Conservation (phyloP, 1,284 basidiomycete species). For the Meira miltonrushii region DNA sequence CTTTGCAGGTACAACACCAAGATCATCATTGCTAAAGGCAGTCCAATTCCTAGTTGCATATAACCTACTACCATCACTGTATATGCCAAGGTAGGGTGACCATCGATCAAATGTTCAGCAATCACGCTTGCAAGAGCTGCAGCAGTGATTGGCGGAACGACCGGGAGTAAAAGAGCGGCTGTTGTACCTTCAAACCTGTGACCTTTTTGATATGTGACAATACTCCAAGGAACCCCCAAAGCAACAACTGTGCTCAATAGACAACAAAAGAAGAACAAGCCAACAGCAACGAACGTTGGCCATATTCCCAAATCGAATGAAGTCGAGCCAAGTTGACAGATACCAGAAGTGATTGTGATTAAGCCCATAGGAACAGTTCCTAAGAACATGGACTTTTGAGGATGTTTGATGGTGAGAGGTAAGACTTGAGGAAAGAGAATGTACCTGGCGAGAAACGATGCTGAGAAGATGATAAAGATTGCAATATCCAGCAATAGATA, state of each 20-base stretch:
- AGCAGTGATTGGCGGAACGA: slow-evolving; percentile 41
- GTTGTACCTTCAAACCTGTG: slow-evolving; percentile 40
- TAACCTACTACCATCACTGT: slow-evolving; percentile 35
- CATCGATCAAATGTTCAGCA: slow-evolving; percentile 22
- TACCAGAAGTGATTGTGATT: slow-evolving; percentile 34
- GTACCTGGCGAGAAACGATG: slow-evolving; percentile 30
- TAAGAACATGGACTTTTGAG: slow-evolving; percentile 36
- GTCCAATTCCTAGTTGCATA: slow-evolving; percentile 34
- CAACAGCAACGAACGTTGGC: slow-evolving; percentile 24
- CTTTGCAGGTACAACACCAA: slow-evolving; percentile 43
- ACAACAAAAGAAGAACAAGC: slow-evolving; percentile 29
- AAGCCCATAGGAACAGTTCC: slow-evolving; percentile 39
- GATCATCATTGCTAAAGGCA: slow-evolving; percentile 34
- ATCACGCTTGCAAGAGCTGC: slow-evolving; percentile 31
- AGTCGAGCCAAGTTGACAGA: slow-evolving; percentile 29
- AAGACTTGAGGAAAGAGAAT: slow-evolving; percentile 38
- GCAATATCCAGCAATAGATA: slow-evolving; percentile 6
- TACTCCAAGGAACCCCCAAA: slow-evolving; percentile 34
- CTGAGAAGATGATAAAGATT: slow-evolving; percentile 24
- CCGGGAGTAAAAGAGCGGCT: slow-evolving; percentile 33
- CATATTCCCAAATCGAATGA: slow-evolving; percentile 28
- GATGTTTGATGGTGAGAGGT: slow-evolving; percentile 39
- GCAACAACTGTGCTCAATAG: slow-evolving; percentile 23
- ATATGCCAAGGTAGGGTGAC: slow-evolving; percentile 31
- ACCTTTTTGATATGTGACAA: slow-evolving; percentile 37